Evolutionary conservation across 2,329 filamentous ascomycete species (phyloP).

Genomic region (Trichoderma sp.): DNA sequence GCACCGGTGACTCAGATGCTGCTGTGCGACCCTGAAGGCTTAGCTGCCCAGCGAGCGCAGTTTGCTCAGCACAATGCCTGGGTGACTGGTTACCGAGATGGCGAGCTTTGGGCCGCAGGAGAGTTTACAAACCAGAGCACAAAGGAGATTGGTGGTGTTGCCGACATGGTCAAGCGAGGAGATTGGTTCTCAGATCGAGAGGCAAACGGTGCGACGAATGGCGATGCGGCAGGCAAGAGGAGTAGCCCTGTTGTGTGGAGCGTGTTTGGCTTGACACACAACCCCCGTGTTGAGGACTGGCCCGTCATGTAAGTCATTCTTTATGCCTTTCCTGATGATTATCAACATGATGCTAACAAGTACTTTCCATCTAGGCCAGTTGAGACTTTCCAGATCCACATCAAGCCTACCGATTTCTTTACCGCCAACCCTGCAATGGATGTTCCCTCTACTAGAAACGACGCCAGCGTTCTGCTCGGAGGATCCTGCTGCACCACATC

Average conservation of each 20-base stretch:
- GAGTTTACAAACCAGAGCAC: slow-evolving; percentile 51
- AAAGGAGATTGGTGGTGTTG: slow-evolving; percentile 42
- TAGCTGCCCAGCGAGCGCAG: slow-evolving; percentile 41
- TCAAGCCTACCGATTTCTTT: slow-evolving; percentile 45
- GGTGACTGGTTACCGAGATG: slow-evolving; percentile 49
- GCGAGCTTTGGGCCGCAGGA: slow-evolving; percentile 50
- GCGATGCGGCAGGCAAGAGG: slow-evolving; percentile 20
- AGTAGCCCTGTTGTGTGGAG: slow-evolving; percentile 44
- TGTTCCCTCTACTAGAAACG: slow-evolving; percentile 38
- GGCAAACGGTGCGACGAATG: slow-evolving; percentile 9
- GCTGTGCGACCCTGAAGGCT: slow-evolving; percentile 44
- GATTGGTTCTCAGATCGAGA: slow-evolving; percentile 43
- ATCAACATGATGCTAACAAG: neutral
- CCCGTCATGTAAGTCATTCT: slow-evolving; percentile 45
- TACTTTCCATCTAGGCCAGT: slow-evolving; percentile 40
- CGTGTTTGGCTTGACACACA: slow-evolving; percentile 49
- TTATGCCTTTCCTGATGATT: rapidly evolving
- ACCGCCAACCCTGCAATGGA: slow-evolving; percentile 46
- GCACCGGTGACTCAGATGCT: slow-evolving; percentile 46
- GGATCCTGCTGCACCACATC: slow-evolving; percentile 31
- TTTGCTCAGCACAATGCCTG: slow-evolving; percentile 48
- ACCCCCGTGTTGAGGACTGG: slow-evolving; percentile 49
- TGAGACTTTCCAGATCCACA: slow-evolving; percentile 46
- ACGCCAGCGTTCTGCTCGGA: slow-evolving; percentile 41
- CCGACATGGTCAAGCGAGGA: slow-evolving; percentile 45